These are phyloP conservation scores for Lentinula sp. DNA, from an alignment of 768 basidiomycete species.

Conservation along the genomic window DNA sequence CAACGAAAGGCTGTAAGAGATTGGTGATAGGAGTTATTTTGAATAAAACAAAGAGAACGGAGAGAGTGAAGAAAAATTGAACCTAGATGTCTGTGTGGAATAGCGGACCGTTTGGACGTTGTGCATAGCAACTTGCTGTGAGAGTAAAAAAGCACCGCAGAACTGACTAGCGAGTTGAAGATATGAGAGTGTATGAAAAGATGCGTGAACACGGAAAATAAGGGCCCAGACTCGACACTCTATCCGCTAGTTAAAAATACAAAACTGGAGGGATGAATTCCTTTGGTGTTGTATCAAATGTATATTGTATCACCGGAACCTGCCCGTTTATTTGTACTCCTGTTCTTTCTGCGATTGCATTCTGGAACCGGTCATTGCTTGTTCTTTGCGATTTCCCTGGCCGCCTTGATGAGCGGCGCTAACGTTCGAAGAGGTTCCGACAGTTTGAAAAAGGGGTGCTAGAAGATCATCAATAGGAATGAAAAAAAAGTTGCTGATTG, in stretches of 20 bases:
- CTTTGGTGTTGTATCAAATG: neutral
- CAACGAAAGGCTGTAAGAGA: neutral
- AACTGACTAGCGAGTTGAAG: neutral
- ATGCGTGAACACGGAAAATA: neutral
- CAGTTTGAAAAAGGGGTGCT: conserved; percentile 87
- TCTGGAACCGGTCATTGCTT: conserved; percentile 1
- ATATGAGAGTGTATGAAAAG: neutral
- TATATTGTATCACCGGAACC: neutral
- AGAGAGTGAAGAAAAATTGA: neutral
- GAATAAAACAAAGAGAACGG: neutral
- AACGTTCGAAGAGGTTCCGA: conserved; percentile 84
- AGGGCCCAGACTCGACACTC: neutral
- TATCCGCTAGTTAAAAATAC: neutral
- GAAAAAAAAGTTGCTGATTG: neutral
- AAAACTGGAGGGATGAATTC: neutral
- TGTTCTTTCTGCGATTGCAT: neutral
- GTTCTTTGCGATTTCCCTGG: conserved; percentile 74
- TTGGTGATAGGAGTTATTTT: neutral
- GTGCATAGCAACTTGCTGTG: neutral
- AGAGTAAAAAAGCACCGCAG: neutral
- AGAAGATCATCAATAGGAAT: neutral
- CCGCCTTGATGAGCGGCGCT: conserved; percentile 88
- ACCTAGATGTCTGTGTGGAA: neutral
- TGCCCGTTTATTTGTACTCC: neutral
- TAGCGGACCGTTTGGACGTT: neutral